Base-by-base conservation (phyloP, 345 rosid genomes). In the Citrus hindsii region DNA sequence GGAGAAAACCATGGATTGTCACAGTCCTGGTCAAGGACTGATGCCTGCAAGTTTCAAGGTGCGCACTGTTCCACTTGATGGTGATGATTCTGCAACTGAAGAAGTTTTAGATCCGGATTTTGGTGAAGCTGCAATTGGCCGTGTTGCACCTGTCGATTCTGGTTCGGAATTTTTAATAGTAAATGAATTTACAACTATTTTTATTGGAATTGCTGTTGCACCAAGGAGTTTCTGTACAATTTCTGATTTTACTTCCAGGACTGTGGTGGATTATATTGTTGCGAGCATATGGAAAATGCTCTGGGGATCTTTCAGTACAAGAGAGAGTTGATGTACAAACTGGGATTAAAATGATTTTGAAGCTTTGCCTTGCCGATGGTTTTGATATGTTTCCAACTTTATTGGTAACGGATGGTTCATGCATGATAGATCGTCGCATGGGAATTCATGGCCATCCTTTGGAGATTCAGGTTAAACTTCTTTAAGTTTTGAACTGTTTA, bases 361-460 rank as follows among this genome's bases (percentile, higher is more conserved):
- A 86, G 86, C 85, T 95, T 5, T 95, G 98, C 84, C 93, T 95
- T 66, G 97, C 98, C 76, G 98, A 95, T 89, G 97, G 98, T 77
- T 95, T 95, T 71, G 98, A 95, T 74, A 95, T 95, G 98, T 95
- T 93, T 64, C 98, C 98, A 24, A 93, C 98, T 78, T 70, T 95
- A 74, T 80, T 95, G 87, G 98, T 93, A 64, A 95, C 98, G 4
- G 98, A 95, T 90, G 98, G 98, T 25, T 93, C 98, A 61, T 95
- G 98, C 88, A 95, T 95, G 98, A 93, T 95, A 82, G 98, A 95
- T 79, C 98, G 98, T 56, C 93, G 97, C 46, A 95, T 95, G 98
- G 98, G 98, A 79, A 95, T 95, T 84, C 98, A 95, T 83, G 98
- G 98, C 67, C 98, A 95, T 78, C 98, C 98, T 81, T 74, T 95